Evolutionary conservation across 83 land plant genomes (phyloP), one percentile per base, ranked within the genome.

Genomic region (Diphasiastrum complanatum): DNA sequence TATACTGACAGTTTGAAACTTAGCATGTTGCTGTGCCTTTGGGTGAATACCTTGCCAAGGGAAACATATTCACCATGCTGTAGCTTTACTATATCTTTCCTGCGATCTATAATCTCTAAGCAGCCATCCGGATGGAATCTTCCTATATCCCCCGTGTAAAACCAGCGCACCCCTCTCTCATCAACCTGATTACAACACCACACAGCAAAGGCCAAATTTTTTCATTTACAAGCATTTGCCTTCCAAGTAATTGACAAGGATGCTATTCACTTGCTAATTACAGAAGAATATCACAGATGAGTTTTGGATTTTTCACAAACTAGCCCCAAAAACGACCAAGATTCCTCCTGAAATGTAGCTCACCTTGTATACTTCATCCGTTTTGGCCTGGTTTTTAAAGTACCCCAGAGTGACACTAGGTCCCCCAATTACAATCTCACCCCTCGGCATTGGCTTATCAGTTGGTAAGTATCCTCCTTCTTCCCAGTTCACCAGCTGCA

Each of bases 1-100:
- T 31, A 58, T 27, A 32, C 10, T 8, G 40, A 22, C 36, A 22
- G 8, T 4, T n/a, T 45, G 40, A 31, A 36, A 45, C 1, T 2
- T 0, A 1, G 18, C 31, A 30, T 5, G 28, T 0, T 2, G 6
- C 1, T 20, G 60, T 3, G 38, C 3, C 41, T 33, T 55, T 23
- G 20, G 8, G 24, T 0, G 19, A 30, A 45, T 73, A 86, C 97
- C 97, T 92, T 92, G 45, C 97, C 97, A 26, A 92, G 85, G 5
- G 97, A 83, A 5, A 92, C 74, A 69, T 87, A 88, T 58, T 92
- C 97, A 43, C 97, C 97, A 76, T 81, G 95, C 50, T 92, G 97
- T 66, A 92, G 95, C 62, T 87, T 92, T 27, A 92, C 87, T 22
- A 92, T 87, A 61, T 87, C 85, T 60, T 92, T 92, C 65, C 83